A percentile compares a stretch with the other conserved stretches of the same genome.
Evolutionary conservation across 768 basidiomycete species (phyloP).

Genomic region (Auriscalpium microsporum): DNA sequence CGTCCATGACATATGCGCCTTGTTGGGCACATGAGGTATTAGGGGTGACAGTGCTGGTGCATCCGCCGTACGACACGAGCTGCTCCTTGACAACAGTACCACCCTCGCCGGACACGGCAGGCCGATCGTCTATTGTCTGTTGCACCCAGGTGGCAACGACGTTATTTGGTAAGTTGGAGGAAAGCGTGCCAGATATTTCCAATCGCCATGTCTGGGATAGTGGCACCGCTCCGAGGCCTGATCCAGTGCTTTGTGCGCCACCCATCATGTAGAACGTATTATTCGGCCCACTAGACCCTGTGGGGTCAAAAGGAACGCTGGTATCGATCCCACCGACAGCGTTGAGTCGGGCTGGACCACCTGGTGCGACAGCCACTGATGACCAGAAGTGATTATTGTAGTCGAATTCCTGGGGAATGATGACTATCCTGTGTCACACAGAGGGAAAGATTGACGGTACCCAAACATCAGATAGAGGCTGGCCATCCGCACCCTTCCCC

Average conservation of each 20-base stretch:
- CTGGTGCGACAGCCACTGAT: slow-evolving; percentile 34
- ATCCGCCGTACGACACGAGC: slow-evolving; percentile 55
- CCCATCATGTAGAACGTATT: slow-evolving; percentile 71
- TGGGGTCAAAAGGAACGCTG: slow-evolving; percentile 30
- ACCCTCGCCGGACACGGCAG: slow-evolving; percentile 41
- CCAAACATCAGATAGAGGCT: slow-evolving; percentile 64
- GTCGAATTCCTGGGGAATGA: slow-evolving; percentile 56
- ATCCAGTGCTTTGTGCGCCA: slow-evolving; percentile 42
- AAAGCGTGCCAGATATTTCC: slow-evolving; percentile 58
- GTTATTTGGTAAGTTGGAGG: slow-evolving; percentile 51
- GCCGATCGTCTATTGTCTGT: slow-evolving; percentile 31
- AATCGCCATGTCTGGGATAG: slow-evolving; percentile 69
- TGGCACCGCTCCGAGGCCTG: slow-evolving; percentile 24
- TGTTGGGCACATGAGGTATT: slow-evolving; percentile 49
- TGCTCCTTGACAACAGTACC: slow-evolving; percentile 47
- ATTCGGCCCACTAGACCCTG: slow-evolving; percentile 42
- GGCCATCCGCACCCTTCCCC: slow-evolving; percentile 48
- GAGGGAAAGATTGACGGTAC: slow-evolving; percentile 32
- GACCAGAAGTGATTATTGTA: slow-evolving; percentile 74
- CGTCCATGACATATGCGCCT: slow-evolving; percentile 52
- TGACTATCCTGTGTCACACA: slow-evolving; percentile 10
- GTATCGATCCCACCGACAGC: slow-evolving; percentile 67
- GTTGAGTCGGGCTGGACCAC: slow-evolving; percentile 54
- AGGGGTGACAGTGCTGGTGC: slow-evolving; percentile 33
- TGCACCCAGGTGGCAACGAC: slow-evolving; percentile 54